phyloP scores from a whole-genome alignment of 495 filamentous ascomycete species.

The Penicillium ucsense region DNA sequence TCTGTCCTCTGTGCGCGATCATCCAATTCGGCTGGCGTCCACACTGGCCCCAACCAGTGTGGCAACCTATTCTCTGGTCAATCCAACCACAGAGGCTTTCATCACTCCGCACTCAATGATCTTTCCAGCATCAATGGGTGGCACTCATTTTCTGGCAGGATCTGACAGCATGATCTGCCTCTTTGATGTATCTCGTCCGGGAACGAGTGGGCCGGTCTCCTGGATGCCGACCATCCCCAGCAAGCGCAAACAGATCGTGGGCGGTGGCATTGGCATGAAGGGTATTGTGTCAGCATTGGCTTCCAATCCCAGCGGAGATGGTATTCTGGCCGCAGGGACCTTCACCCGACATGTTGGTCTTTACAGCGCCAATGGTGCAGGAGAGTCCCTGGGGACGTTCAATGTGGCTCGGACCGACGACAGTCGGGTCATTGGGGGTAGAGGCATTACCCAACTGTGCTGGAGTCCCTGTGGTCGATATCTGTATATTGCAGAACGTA shows the following conservation, averaged over 20 bases:
- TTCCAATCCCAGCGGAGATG: constrained; percentile 34
- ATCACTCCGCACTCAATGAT: constrained; percentile 65
- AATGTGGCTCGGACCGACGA: constrained; percentile 30
- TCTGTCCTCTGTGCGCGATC: constrained; percentile 56
- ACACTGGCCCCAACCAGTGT: constrained; percentile 36
- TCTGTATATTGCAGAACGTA: constrained; percentile 77
- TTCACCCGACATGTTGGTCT: constrained; percentile 67
- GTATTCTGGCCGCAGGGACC: constrained; percentile 73
- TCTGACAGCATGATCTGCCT: constrained; percentile 60
- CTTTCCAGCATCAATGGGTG: constrained; percentile 46
- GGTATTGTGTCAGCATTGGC: constrained; percentile 67
- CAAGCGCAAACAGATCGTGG: constrained; percentile 58
- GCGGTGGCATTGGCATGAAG: constrained; percentile 69
- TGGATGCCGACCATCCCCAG: constrained; percentile 64
- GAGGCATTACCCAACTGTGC: constrained; percentile 60
- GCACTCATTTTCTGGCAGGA: constrained; percentile 60
- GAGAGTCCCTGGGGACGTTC: constrained; percentile 61
- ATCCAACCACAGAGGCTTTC: constrained; percentile 69
- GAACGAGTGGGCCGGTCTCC: constrained; percentile 48
- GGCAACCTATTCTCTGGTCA: constrained; percentile 61
- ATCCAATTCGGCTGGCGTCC: constrained; percentile 68
- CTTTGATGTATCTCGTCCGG: constrained; percentile 65
- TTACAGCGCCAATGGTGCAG: constrained; percentile 60
- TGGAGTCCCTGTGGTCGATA: constrained; percentile 89
- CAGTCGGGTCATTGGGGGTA: constrained; percentile 43